These are phyloP conservation scores for Tulasnella sp. DNA, from an alignment of 768 basidiomycete species.

Conservation along the genomic window DNA sequence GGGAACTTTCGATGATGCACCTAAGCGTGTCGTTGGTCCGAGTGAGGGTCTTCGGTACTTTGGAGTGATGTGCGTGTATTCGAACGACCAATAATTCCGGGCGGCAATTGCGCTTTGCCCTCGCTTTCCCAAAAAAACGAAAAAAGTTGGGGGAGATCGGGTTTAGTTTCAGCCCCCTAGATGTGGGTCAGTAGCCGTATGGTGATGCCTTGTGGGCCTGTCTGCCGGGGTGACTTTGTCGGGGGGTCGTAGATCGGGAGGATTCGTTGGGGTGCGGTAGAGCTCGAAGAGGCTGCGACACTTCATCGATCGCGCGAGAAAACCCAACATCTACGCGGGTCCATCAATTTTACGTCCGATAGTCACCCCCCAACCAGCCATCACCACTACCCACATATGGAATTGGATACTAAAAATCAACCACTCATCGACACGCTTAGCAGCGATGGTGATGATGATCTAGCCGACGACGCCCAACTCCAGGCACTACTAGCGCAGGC, in stretches of 20 bases:
- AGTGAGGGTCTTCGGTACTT: neutral
- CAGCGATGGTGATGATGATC: constrained; percentile 7
- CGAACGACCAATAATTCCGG: neutral
- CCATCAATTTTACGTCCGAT: constrained; percentile 1
- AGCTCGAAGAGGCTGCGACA: neutral
- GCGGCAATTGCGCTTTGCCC: constrained; percentile 1
- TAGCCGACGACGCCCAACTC: constrained; percentile 1
- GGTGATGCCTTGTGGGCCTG: neutral
- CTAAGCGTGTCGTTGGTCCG: neutral
- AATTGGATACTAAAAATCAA: neutral
- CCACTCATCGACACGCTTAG: neutral
- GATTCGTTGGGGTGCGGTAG: neutral
- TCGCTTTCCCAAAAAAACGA: neutral
- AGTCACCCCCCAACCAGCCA: neutral
- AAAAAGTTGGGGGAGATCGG: neutral
- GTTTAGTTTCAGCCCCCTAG: neutral
- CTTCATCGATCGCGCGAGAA: neutral
- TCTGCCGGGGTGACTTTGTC: neutral
- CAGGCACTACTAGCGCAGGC: constrained; percentile 9
- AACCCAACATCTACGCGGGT: neutral
- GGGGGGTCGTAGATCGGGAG: neutral
- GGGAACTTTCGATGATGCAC: neutral
- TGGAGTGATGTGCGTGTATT: neutral
- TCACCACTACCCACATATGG: neutral
- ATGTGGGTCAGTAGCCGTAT: neutral